Evolutionary conservation across 164 flowering plant genomes (phyloP).

Genomic region (Brasenia schreberi): DNA sequence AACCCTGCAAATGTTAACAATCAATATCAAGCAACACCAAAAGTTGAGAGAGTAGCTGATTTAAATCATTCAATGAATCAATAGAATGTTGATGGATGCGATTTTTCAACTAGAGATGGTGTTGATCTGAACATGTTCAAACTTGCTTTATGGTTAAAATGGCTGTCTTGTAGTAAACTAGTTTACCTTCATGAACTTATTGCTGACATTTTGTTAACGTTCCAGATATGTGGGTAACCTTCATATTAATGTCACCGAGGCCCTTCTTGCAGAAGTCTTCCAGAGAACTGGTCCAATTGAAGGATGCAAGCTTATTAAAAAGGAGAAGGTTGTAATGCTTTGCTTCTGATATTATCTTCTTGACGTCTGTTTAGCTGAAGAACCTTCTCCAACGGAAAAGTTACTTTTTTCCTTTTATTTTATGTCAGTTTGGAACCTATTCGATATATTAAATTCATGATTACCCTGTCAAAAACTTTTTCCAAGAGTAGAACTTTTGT

Average conservation of each 20-base stretch:
- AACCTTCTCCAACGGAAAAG: not conserved
- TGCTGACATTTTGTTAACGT: not conserved
- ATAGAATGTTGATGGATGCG: too few species aligned
- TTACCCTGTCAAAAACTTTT: not conserved
- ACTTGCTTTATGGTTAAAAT: too few species aligned
- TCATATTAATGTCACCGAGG: conserved; percentile 87
- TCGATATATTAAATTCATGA: not conserved
- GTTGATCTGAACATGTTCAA: too few species aligned
- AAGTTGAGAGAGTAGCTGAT: too few species aligned
- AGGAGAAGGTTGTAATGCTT: conserved; percentile 58
- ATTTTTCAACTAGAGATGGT: too few species aligned
- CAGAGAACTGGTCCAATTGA: conserved; percentile 90
- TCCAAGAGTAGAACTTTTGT: not conserved
- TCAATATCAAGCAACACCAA: too few species aligned
- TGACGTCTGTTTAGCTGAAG: not conserved
- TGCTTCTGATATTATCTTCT: too few species aligned
- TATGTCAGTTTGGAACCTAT: not conserved
- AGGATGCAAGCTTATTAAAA: conserved; percentile 88
- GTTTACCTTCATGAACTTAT: not conserved
- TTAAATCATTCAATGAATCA: too few species aligned
- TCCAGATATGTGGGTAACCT: conserved; percentile 97
- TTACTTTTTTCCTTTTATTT: not conserved
- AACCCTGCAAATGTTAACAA: too few species aligned
- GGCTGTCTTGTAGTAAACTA: too few species aligned
- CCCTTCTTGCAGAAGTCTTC: conserved; percentile 92